Evolutionary conservation across 2,329 filamentous ascomycete species (phyloP), one percentile per base, ranked within the genome.

Genomic region (Plenodomus tracheiphilus): DNA sequence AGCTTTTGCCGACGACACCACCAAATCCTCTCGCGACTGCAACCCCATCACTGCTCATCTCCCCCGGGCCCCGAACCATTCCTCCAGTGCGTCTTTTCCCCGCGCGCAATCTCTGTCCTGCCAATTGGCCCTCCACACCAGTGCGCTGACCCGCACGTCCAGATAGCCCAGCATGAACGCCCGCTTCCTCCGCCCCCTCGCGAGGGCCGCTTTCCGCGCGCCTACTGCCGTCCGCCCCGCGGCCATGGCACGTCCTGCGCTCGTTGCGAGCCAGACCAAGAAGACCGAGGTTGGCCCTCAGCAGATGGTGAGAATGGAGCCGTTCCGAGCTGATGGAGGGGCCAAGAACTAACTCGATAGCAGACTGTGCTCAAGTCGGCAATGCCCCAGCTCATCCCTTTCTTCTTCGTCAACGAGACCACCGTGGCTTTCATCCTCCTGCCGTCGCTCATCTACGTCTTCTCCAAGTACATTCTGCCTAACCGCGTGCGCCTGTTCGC

Each of bases 391-490:
- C 73, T 75, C 51, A 68, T 75, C 41, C 73, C 73, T 57, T 75
- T 75, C 69, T 75, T 74, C 69, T 74, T 74, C 68, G 71, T 75
- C 63, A 75, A 75, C 66, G 73, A 75, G 70, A 71, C 67, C 51
- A 72, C 69, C 53, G 60, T 69, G 55, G 73, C 72, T 39, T 75
- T 75, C 58, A 59, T 75, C 62, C 60, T 72, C 48, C 61, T 75
- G 37, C 73, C 73, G 38, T 65, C 70, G 45, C 69, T 75, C 58
- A 74, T 75, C 70, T 75, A 75, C 66, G 46, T 75, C 60, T 65
- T 75, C 60, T 74, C 72, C 56, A 75, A 75, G 60, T 75, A 75
- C 68, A 66, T 74, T 50, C 69, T 75, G 34, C 73, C 73, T 52
- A 69, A 74, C 65, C 68, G 66, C 50, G 61, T 75, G 52, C 72